Conservation (phyloP, 768 basidiomycete genomes). For the Lepiota subincarnata region DNA sequence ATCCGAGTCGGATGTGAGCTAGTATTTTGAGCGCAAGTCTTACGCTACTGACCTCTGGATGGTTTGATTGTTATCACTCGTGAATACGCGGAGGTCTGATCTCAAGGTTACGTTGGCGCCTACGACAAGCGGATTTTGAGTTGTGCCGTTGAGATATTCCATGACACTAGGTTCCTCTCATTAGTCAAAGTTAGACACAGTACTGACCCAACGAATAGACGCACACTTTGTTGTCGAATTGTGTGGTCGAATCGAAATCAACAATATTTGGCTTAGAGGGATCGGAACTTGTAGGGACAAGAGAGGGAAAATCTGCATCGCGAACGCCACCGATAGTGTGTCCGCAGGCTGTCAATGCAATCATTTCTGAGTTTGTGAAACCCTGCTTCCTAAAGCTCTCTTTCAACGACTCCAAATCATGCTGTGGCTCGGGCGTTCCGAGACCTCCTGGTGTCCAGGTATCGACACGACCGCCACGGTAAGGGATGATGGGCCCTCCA, state of each 20-base stretch:
- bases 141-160: constrained; percentile 32
- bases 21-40: neutral
- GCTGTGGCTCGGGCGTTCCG: constrained; percentile 42
- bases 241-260: constrained; percentile 36
- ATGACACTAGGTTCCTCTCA: constrained; percentile 22
- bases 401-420: constrained; percentile 34
- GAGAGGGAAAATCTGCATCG: constrained; percentile 39
- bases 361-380: constrained; percentile 44
- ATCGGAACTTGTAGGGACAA: constrained; percentile 31
- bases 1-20: constrained; percentile 2
- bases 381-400: constrained; percentile 39
- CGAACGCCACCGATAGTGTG: constrained; percentile 49
- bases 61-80: constrained; percentile 31
- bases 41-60: constrained; percentile 22
- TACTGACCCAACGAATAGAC: neutral
- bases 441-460: constrained; percentile 29
- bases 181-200: neutral
- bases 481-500: constrained; percentile 42
- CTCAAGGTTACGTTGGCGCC: constrained; percentile 29
- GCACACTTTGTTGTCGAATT: constrained; percentile 42
- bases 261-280: constrained; percentile 23
- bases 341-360: constrained; percentile 46
- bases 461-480: constrained; percentile 40
- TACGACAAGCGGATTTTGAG: constrained; percentile 31
- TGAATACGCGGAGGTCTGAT: constrained; percentile 33